phyloP scores from a whole-genome alignment of 805 yeast genomes.

The Hemisphaericaspora nanyangensis region DNA sequence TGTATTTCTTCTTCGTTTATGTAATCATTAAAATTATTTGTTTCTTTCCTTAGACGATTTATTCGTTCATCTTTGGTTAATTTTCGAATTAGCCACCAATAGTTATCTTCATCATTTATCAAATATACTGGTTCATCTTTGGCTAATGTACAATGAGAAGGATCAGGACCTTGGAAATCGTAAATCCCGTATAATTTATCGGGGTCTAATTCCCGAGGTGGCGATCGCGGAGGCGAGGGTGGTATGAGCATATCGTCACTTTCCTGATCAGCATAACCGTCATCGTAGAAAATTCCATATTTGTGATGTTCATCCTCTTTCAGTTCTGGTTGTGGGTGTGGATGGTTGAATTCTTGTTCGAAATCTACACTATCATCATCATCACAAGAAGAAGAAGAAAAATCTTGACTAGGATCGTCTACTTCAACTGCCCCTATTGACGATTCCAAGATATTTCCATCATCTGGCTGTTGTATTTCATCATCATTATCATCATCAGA shows the following conservation, averaged over 20 bases:
- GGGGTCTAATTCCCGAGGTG: slow-evolving; percentile 80
- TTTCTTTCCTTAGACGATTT: slow-evolving; percentile 12
- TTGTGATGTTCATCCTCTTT: neutral
- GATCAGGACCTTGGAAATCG: slow-evolving; percentile 88
- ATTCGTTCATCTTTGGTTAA: slow-evolving; percentile 33
- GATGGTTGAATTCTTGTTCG: neutral
- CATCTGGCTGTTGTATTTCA: slow-evolving; percentile 6
- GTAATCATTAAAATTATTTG: no score
- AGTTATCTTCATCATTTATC: slow-evolving; percentile 83
- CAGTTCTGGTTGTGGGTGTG: neutral
- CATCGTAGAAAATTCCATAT: slow-evolving; percentile 9
- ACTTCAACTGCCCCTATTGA: neutral
- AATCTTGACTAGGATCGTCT: neutral
- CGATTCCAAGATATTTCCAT: neutral
- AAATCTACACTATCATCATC: neutral
- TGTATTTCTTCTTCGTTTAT: slow-evolving; percentile 13
- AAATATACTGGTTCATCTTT: slow-evolving; percentile 81
- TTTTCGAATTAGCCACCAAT: slow-evolving; percentile 90
- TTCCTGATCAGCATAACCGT: slow-evolving; percentile 24
- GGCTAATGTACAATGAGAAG: slow-evolving; percentile 77
- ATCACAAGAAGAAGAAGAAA: neutral
- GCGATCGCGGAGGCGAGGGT: slow-evolving; percentile 72
- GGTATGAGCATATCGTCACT: slow-evolving; percentile 42
- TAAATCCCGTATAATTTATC: slow-evolving; percentile 80
- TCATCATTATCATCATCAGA: slow-evolving; percentile 6